Base-by-base conservation (phyloP, 2,329 filamentous ascomycete genomes). In the Sporothrix luriei region DNA sequence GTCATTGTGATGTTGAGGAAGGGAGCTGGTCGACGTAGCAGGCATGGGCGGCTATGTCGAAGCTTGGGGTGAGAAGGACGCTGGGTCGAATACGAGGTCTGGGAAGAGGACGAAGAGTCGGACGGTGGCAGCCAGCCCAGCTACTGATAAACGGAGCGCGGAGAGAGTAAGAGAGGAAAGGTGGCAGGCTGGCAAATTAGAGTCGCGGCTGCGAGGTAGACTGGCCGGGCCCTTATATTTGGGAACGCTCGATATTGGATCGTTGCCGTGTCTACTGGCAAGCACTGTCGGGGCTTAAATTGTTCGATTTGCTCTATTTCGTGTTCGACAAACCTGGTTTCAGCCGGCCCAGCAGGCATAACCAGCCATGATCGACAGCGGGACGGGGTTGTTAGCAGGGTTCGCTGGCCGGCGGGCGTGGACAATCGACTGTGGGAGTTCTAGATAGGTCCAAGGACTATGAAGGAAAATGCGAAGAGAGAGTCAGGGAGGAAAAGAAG, bases 321-420 rank as follows among this genome's bases (percentile, higher is more conserved):
- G 52, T 68, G 52, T 51, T 61, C 55, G 46, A 61, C 48, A 68
- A 68, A 66, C 66, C 65, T 68, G 46, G 69, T 59, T 71, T 69
- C 69, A 71, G 69, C 66, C 69, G 69, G 69, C 33, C 61, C 59
- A 54, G 52, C 33, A 46, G 40, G 54, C 49, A 57, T 24, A 38
- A 43, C 46, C 59, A 49, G 57, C 66, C 66, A 68, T 68, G 69
- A 43, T 66, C 69, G 59, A 61, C 52, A 54, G 52, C 62, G 43
- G 68, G 68, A 52, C 52, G 38, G 46, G 38, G 19, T 29, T 21
- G 40, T 70, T 68, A 62, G 67, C 66, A 68, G 24, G 33, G 48
- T 11, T 52, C 26, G 43, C 26, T 24, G 64, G 29, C 5, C 33
- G 38, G 38, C 33, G 52, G 43, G 29, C 38, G 51, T 21, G 40